phyloP scores from a whole-genome alignment of 129 eudicot genomes.

The Mikania micrantha region DNA sequence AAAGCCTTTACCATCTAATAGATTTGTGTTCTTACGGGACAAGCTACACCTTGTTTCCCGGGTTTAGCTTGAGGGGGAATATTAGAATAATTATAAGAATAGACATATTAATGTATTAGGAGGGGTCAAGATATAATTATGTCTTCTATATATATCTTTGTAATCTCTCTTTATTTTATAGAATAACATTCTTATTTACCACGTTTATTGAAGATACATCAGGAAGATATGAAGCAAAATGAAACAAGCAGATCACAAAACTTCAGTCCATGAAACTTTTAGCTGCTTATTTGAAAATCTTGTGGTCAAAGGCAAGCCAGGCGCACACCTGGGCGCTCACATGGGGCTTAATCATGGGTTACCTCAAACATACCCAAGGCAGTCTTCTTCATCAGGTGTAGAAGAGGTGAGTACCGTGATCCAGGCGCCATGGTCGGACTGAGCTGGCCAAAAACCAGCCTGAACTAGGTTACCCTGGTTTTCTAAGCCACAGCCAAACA shows the following conservation, averaged over 20 bases:
- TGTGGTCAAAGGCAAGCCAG: not conserved
- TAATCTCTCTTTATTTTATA: no score
- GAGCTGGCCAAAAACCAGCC: not conserved
- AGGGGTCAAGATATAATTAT: no score
- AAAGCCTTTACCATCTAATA: no score
- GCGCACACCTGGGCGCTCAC: not conserved
- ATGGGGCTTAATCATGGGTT: no score
- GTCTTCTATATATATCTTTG: no score
- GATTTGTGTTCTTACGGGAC: no score
- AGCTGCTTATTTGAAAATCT: not conserved
- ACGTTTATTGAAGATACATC: not conserved
- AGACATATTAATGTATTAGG: no score
- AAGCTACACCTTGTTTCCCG: no score
- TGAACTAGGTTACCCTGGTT: not conserved
- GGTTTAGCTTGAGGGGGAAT: no score
- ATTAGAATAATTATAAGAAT: no score
- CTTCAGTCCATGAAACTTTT: constrained; percentile 3
- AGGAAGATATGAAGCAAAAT: constrained; percentile 13
- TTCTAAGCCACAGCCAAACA: not conserved
- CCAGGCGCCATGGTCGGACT: not conserved
- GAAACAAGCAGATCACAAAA: not conserved
- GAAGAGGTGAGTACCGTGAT: not conserved
- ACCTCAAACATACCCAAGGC: no score
- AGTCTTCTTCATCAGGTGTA: not conserved
- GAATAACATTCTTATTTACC: no score